phyloP scores from a whole-genome alignment of 306 rosid genomes.

The Ormosia emarginata region DNA sequence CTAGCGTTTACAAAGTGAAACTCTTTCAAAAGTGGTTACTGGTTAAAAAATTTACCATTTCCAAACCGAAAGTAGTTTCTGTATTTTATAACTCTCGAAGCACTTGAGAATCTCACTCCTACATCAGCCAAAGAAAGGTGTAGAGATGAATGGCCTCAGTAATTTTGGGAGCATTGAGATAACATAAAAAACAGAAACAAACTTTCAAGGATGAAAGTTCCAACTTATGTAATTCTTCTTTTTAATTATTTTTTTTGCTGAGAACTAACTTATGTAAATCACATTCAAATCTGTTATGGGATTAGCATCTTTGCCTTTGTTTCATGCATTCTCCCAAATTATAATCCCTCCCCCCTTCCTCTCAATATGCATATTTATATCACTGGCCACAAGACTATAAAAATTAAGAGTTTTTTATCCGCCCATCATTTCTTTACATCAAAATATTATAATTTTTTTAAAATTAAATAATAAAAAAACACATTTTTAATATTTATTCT shows the following conservation, averaged over 20 bases:
- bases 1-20: not conserved
- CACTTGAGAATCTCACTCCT: not conserved
- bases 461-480: too few species aligned
- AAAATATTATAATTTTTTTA: too few species aligned
- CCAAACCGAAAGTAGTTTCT: not conserved
- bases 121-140: not conserved
- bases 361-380: not conserved
- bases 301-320: not conserved
- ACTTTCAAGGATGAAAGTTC: not conserved
- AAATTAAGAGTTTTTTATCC: too few species aligned
- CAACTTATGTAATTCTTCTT: not conserved
- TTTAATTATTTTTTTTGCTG: too few species aligned
- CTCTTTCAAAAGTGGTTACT: not conserved
- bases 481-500: too few species aligned
- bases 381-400: not conserved
- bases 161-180: not conserved
- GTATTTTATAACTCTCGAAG: not conserved
- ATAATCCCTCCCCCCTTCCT: not conserved
- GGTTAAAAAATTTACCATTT: not conserved
- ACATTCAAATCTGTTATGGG: not conserved
- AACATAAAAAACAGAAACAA: not conserved
- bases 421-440: too few species aligned
- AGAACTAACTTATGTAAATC: not conserved
- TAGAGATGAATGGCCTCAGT: not conserved
- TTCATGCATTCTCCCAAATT: not conserved